A percentile compares a stretch with the other conserved stretches of the same genome.
These are phyloP conservation scores for Floccularia luteovirens DNA, from an alignment of 768 basidiomycete species.

Conservation along the genomic window DNA sequence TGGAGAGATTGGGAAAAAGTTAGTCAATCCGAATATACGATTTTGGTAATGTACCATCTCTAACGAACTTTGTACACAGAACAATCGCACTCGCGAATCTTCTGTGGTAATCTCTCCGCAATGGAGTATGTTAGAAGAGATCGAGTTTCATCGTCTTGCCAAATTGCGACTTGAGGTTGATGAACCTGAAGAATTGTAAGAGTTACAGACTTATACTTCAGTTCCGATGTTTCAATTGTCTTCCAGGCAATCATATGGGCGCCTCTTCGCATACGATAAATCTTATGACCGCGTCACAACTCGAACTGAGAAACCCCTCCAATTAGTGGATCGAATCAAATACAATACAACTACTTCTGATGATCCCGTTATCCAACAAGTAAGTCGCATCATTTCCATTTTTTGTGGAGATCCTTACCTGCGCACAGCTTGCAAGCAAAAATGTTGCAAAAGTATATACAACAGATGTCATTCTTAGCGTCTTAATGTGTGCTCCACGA, in stretches of 20 bases:
- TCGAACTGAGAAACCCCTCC: conserved; percentile 84
- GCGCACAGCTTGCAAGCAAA: conserved; percentile 63
- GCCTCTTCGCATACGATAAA: conserved; percentile 89
- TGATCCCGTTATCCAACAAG: conserved; percentile 93
- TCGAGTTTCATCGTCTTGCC: conserved; percentile 87
- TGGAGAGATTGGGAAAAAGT: conserved; percentile 98
- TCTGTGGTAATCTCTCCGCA: conserved; percentile 88
- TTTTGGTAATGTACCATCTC: neutral
- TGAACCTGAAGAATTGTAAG: conserved; percentile 84
- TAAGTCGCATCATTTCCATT: conserved; percentile 18
- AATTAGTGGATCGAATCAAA: conserved; percentile 89
- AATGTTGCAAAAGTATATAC: conserved; percentile 84
- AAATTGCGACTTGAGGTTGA: conserved; percentile 95
- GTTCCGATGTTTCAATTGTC: conserved; percentile 6
- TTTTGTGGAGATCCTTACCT: conserved; percentile 6
- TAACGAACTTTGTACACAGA: conserved; percentile 31
- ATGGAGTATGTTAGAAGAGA: conserved; percentile 96
- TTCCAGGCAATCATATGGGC: conserved; percentile 76
- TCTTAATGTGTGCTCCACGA: conserved; percentile 93
- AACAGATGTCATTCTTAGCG: conserved; percentile 91
- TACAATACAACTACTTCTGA: conserved; percentile 98
- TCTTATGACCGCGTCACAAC: conserved; percentile 93
- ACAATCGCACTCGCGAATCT: conserved; percentile 80
- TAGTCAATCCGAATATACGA: conserved; percentile 12
- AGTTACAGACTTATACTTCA: conserved; percentile 8